Base-by-base conservation (phyloP, 2,329 filamentous ascomycete species). In the Ophioceras dolichostomum region DNA sequence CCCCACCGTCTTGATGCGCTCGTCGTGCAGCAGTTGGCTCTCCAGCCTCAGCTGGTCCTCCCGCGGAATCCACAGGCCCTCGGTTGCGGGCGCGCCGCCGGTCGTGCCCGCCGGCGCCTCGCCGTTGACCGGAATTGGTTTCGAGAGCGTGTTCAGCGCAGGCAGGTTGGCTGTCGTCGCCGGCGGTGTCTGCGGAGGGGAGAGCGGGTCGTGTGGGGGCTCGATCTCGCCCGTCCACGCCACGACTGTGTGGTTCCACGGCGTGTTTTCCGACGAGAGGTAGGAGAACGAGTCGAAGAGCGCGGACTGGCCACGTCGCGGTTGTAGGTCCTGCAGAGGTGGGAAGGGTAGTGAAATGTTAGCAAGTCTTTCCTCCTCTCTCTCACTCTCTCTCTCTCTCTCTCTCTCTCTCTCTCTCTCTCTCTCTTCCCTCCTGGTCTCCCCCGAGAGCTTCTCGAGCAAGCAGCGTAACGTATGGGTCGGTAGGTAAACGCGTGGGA, bases 151-250 rank as follows among this genome's bases (percentile, higher is more conserved):
- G 54, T 81, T 91, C 32, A 83, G 57, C 10, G 77, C 68, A 6
- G 67, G 61, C 16, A 67, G 57, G 47, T 66, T 56, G n/a, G 68
- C 58, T 8, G 70, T 65, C 10, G 65, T 63, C 43, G 64, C 59
- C 3, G 64, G 62, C 20, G 70, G 67, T 0, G 65, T 67, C 38
- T 60, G 58, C 14, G 67, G 64, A 2, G 68, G 61, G 5, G 66
- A 64, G 10, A 62, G 45, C 16, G 57, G 51, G 32, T 71, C 65
- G 29, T 53, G 43, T 3, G 66, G 60, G 4, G 58, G 62, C 40
- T 79, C 73, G 41, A 89, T 81, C 57, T 96, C 89, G 41, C 89
- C 89, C 3, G 89, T 94, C 89, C 89, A 96, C 32, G 86, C 88
- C 37, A 96, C 83, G 5, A 95, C 73, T 1, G 80, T 91, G 61